Percentiles rank a stretch among this genome's conserved stretches.
phyloP scores from a whole-genome alignment of 805 yeast genomes.

The Starmerella floris region DNA sequence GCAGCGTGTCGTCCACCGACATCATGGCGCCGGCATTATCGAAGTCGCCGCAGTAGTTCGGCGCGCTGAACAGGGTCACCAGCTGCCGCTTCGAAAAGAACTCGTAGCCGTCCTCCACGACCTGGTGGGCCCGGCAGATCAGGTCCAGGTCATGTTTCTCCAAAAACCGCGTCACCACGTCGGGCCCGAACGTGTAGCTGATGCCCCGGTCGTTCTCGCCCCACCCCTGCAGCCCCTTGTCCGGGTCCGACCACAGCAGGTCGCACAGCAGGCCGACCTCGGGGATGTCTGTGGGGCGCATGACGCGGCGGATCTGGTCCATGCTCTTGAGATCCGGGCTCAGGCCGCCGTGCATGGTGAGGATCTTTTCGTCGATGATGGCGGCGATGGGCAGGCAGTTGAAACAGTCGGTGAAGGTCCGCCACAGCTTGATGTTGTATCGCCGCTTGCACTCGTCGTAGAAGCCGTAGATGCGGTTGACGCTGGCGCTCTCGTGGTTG shows the following conservation, averaged over 20 bases:
- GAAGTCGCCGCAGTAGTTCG: constrained; percentile 97
- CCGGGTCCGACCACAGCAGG: constrained; percentile 96
- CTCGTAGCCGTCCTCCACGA: constrained; percentile 97
- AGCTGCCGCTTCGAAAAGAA: constrained; percentile 91
- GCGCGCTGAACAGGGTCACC: constrained; percentile 91
- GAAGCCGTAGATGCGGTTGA: constrained; percentile 94
- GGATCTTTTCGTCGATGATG: constrained; percentile 92
- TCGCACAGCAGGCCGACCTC: constrained; percentile 95
- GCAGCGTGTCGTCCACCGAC: constrained; percentile 92
- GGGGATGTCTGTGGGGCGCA: constrained; percentile 99
- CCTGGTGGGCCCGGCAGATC: constrained; percentile 97
- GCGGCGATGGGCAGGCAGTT: constrained; percentile 98
- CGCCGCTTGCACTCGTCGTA: constrained; percentile 96
- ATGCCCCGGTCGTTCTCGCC: constrained; percentile 98
- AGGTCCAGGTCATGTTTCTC: constrained; percentile 97
- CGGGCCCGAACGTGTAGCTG: constrained; percentile 99
- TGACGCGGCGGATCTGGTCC: constrained; percentile 97
- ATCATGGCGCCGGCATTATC: constrained; percentile 99
- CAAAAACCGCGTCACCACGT: constrained; percentile 87
- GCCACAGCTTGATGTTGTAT: constrained; percentile 96
- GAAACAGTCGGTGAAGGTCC: constrained; percentile 95
- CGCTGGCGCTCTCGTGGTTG: constrained; percentile 96
- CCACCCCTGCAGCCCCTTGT: constrained; percentile 97
- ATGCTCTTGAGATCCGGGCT: constrained; percentile 93
- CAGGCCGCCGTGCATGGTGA: constrained; percentile 98